These are phyloP conservation scores for Dryadomyces quercivorus DNA, from an alignment of 2,329 filamentous ascomycete species.

Conservation along the genomic window DNA sequence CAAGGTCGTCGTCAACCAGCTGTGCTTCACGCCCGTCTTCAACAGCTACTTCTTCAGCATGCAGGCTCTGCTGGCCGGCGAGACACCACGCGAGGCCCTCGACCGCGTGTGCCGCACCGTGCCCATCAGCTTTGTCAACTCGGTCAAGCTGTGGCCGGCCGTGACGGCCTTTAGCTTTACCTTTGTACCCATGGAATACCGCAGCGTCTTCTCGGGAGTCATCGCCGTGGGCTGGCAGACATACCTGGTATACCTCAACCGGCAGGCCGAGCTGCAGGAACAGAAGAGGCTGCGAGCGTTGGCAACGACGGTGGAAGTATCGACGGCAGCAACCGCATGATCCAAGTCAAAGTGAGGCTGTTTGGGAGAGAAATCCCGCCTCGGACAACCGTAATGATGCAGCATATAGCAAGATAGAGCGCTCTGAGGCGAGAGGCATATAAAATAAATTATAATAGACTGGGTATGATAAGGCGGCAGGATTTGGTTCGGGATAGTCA, in stretches of 20 bases:
- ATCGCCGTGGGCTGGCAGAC: slow-evolving; percentile 88
- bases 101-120: slow-evolving; percentile 65
- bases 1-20: slow-evolving; percentile 73
- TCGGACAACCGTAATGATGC: too few relatives aligned
- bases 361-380: too few relatives aligned
- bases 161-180: slow-evolving; percentile 80
- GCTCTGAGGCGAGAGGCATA: too few relatives aligned
- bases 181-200: slow-evolving; percentile 68
- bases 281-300: slow-evolving; percentile 17
- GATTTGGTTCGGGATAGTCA: too few relatives aligned
- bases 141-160: slow-evolving; percentile 77
- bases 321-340: too few relatives aligned
- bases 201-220: slow-evolving; percentile 66
- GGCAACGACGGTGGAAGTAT: too few relatives aligned
- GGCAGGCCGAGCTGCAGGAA: slow-evolving; percentile 48
- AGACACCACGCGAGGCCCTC: slow-evolving; percentile 48
- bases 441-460: too few relatives aligned
- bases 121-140: slow-evolving; percentile 64
- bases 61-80: slow-evolving; percentile 64
- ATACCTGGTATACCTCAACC: slow-evolving; percentile 72
- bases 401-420: too few relatives aligned
- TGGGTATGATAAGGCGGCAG: too few relatives aligned
- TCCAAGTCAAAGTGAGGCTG: too few relatives aligned
- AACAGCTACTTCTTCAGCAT: slow-evolving; percentile 74
- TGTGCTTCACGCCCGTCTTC: slow-evolving; percentile 70